Evolutionary conservation across 78 protist species (phyloP), one percentile per base, ranked within the genome.

Genomic region (Protostelium mycophagum): DNA sequence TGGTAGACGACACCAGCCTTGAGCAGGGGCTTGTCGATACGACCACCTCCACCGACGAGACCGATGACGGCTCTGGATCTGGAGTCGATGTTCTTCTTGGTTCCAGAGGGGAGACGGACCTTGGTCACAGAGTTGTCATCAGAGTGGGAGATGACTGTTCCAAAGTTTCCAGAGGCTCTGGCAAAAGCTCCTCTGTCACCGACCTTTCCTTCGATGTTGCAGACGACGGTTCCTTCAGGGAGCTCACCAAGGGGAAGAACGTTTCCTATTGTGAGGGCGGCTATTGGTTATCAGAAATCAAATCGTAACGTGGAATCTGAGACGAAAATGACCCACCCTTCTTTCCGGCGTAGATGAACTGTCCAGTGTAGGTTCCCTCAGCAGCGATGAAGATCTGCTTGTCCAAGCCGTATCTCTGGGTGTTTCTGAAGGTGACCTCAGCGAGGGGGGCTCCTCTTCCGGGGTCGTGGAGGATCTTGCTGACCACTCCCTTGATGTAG

Each of bases 361-460:
- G 99, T 83, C 99, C 99, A 37, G 99, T 97, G 99, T 98, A 96
- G 94, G 98, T 94, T 63, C 99, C 99, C 97, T 99, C 99, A 35
- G 99, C 96, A 38, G 99, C 99, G 73, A 98, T 88, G 95, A 99
- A 96, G 29, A 88, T 51, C 96, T 97, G 97, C 88, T 92, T 96
- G 88, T 89, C 88, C 34, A 84, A 25, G 84, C 63, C 38, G 99
- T 90, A 98, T 90, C 88, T 90, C 95, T 96, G 92, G 35, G 98
- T 96, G 91, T 97, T 87, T 88, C 98, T 97, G 99, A 99, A 99
- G 88, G 89, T 90, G 86, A 99, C 98, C 85, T 91, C 91, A 38
- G 99, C 99, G 16, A 99, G 95, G 37, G 99, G 99, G 36, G 99
- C 99, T 87, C 99, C 99, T 89, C 99, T 96, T 0, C 99, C 99